Conservation (phyloP, 169 alveolate species). For the Perkinsus chesapeaki region DNA sequence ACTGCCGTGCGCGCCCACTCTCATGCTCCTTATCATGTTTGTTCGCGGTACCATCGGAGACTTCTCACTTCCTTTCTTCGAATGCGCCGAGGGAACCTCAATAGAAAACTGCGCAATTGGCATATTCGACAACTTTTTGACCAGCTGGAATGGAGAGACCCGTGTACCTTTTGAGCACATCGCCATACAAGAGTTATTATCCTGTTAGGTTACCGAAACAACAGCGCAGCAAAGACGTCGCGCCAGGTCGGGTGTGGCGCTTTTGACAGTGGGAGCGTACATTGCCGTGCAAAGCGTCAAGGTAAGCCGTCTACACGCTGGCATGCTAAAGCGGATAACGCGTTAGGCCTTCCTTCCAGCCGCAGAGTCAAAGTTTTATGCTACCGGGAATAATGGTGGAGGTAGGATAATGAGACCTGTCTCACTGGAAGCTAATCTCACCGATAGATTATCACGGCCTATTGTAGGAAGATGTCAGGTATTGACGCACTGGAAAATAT, state of each 20-base stretch:
- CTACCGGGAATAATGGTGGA: not conserved
- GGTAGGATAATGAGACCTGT: too few species aligned
- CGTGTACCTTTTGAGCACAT: not conserved
- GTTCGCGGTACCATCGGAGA: not conserved
- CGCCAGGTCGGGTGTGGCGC: not conserved
- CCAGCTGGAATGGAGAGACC: not conserved
- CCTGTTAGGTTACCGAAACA: not conserved
- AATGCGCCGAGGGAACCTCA: not conserved
- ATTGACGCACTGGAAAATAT: not conserved
- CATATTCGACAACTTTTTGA: not conserved
- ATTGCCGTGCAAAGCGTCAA: not conserved
- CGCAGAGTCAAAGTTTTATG: not conserved
- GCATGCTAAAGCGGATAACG: too few species aligned
- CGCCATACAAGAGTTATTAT: not conserved
- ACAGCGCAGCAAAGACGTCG: not conserved
- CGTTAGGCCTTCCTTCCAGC: not conserved
- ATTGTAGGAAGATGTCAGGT: too few species aligned
- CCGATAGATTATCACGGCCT: too few species aligned
- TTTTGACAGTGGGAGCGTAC: conserved; percentile 7
- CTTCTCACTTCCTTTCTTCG: not conserved
- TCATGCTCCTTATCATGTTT: not conserved
- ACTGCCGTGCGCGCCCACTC: not conserved
- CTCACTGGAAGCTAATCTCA: too few species aligned
- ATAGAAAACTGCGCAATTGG: not conserved
- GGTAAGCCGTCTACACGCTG: not conserved